Evolutionary conservation across 2,329 filamentous ascomycete species (phyloP), one percentile per base, ranked within the genome.

Genomic region (Penicillium brasilianum): DNA sequence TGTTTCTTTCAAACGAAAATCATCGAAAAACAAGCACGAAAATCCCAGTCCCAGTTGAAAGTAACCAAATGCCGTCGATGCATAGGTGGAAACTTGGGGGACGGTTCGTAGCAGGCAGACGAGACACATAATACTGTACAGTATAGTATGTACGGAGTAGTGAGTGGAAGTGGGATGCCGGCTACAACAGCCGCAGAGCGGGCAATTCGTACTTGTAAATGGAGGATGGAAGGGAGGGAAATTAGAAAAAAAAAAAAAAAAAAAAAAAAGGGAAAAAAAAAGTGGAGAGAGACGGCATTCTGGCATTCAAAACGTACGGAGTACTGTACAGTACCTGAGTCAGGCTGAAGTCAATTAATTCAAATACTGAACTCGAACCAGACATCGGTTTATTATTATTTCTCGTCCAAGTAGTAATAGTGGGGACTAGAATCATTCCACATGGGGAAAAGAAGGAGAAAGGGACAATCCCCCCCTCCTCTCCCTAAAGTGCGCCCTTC

Each of bases 331-430:
- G 56, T 67, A 62, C 66, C 67, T 69, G 67, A 68, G 63, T 66
- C 65, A 65, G 57, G 64, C 62, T 62, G 61, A 66, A 67, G 57
- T 58, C 58, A 64, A 66, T 66, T 56, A 59, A 66, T 61, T 61
- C 64, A 66, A 65, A 61, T 61, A 61, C 61, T 50, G n/a, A 20
- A 13, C 10, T 64, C 46, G 44, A 62, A 37, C 59, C 55, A 62
- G 20, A 58, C 49, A 54, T 57, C 20, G 32, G 54, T 10, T 18
- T 18, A 36, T 36, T 13, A 41, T 41, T 62, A 55, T 58, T 64
- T 63, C 62, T 28, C 6, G 3, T 28, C 25, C 25, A 28, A 28
- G n/a, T 28, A 28, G 25, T 28, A 64, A 58, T 32, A 39, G 57
- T 61, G 58, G 60, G 34, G 20, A 8, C 58, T 36, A 28, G 25